These are phyloP conservation scores for Nymphaea thermarum DNA, from an alignment of 164 flowering plant genomes.

Conservation along the genomic window DNA sequence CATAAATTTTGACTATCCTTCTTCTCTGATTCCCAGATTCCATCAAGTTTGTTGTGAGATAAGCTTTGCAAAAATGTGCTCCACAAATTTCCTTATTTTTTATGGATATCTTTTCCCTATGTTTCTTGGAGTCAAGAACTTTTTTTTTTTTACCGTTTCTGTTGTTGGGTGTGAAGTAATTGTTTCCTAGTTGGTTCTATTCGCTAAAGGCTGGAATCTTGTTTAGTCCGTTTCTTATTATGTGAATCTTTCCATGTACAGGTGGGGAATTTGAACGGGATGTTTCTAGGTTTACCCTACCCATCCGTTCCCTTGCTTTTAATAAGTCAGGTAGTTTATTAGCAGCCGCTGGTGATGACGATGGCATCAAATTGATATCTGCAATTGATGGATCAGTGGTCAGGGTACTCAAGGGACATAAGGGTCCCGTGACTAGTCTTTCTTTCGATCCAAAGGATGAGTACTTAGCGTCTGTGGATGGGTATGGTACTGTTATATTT, in stretches of 20 bases:
- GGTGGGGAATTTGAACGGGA: constrained; percentile 94
- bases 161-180: too few relatives aligned
- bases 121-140: too few relatives aligned
- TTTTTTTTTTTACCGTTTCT: too few relatives aligned
- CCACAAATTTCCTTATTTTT: too few relatives aligned
- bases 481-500: constrained; percentile 59
- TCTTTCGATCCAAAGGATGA: constrained; percentile 83
- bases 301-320: constrained; percentile 80
- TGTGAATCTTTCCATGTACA: constrained; percentile 13
- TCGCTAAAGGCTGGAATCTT: too few relatives aligned
- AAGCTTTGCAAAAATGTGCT: too few relatives aligned
- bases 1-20: too few relatives aligned
- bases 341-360: constrained; percentile 94
- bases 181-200: too few relatives aligned
- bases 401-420: constrained; percentile 91
- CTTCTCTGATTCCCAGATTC: too few relatives aligned
- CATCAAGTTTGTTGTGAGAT: too few relatives aligned
- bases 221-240: background rate
- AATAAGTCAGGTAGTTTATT: constrained; percentile 83
- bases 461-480: constrained; percentile 82
- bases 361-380: constrained; percentile 86
- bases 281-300: constrained; percentile 86
- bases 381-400: constrained; percentile 89
- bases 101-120: too few relatives aligned
- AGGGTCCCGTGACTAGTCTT: constrained; percentile 62